Base-by-base conservation (phyloP, 495 filamentous ascomycete species). In the Cetradonia linearis region DNA sequence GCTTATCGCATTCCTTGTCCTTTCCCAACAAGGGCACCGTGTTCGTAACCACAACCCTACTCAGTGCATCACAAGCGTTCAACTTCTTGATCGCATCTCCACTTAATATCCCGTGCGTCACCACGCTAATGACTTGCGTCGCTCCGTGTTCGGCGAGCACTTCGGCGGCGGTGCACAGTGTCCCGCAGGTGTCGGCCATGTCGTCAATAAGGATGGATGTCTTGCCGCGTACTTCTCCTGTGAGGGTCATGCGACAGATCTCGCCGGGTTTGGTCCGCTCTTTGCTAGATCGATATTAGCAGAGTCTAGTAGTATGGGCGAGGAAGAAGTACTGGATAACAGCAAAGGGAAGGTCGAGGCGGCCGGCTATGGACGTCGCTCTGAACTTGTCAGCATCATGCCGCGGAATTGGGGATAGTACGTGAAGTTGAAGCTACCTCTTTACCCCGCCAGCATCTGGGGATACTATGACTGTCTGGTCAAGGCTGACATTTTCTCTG, bases 391-490 rank as follows among this genome's bases (percentile, higher is more conserved):
- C 25, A 50, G 48, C 5, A 31, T 25, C 28, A 23, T 9, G 13
- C 2, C 27, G 14, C 2, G 18, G 3, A 10, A 7, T 4, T 16
- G 1, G 5, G 27, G 48, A 28, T 2, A 9, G 14, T 1, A 10
- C 5, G 3, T 13, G 20, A 25, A 20, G 55, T 28, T n/a, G 27
- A 31, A 42, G 55, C 68, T 76, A 91, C 89, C 91, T 83, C 75
- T 97, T 98, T 30, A 93, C 93, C 65, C 93, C 93, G 60, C 93
- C 93, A 27, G 94, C 93, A 75, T 97, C 93, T 0, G 94, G 93
- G 64, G 88, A 93, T 57, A 98, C 93, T 65, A 98, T 95, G 55
- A 98, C 88, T 65, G 87, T 91, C 64, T 95, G 88, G 65, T 81
- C 79, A 25, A 90, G 82, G 62, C 84, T 78, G 56, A 94, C 78